A percentile compares a stretch with the other conserved stretches of the same genome.
These are phyloP conservation scores for Papiliotrema laurentii DNA, from an alignment of 1,284 basidiomycete genomes.

Conservation along the genomic window DNA sequence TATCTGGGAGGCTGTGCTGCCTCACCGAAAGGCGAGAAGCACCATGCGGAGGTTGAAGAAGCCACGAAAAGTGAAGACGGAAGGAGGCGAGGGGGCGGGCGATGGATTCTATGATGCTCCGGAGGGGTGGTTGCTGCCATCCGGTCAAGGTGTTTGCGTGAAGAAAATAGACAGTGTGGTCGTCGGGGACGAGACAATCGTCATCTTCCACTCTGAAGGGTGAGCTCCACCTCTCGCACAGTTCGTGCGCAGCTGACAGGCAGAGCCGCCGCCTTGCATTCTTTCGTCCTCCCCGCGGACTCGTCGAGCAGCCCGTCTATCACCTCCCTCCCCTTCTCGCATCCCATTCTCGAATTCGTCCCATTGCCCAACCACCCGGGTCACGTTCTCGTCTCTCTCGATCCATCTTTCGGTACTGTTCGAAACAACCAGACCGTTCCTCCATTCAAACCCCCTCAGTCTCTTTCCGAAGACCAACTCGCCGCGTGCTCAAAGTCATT, in stretches of 20 bases:
- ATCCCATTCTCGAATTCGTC: constrained; percentile 42
- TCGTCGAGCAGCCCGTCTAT: constrained; percentile 10
- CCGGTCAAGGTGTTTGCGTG: constrained; percentile 42
- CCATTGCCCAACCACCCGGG: constrained; percentile 14
- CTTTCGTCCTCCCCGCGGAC: constrained; percentile 26
- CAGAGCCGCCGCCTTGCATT: constrained; percentile 37
- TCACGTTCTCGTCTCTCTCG: constrained; percentile 38
- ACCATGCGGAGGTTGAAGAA: constrained; percentile 30
- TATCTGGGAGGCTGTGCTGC: constrained; percentile 57
- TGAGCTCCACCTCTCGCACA: constrained; percentile 10
- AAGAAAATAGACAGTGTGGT: constrained; percentile 32
- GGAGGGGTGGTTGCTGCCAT: constrained; percentile 37
- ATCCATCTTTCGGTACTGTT: constrained; percentile 35
- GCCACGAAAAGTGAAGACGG: constrained; percentile 46
- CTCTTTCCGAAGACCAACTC: neutral
- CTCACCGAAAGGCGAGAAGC: constrained; percentile 57
- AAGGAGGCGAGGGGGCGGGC: constrained; percentile 9
- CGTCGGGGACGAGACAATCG: constrained; percentile 24
- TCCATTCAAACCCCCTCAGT: constrained; percentile 7
- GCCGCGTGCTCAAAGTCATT: neutral
- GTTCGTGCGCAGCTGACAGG: neutral
- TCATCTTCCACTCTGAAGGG: constrained; percentile 47
- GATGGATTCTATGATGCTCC: constrained; percentile 36
- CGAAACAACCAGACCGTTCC: constrained; percentile 20
- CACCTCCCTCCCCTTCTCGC: constrained; percentile 24